phyloP scores from a whole-genome alignment of 1,284 basidiomycete genomes.

The Trametes hirsuta region DNA sequence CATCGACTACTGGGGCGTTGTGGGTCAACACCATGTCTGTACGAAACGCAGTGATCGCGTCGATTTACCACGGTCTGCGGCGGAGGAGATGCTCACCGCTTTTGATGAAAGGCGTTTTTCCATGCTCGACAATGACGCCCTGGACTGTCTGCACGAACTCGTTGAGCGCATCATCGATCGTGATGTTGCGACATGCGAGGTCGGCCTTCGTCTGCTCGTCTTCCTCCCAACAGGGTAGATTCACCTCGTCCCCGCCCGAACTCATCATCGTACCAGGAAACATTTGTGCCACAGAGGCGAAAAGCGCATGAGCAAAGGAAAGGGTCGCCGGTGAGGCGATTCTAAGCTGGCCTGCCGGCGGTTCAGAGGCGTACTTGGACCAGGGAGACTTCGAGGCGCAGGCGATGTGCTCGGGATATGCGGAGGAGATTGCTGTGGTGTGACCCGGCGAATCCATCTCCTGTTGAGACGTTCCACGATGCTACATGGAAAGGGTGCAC shows the following conservation, averaged over 20 bases:
- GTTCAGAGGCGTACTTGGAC: conserved; percentile 67
- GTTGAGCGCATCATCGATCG: conserved; percentile 63
- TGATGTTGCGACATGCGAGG: conserved; percentile 49
- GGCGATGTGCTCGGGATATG: conserved; percentile 74
- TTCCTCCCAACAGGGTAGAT: conserved; percentile 64
- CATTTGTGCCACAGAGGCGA: conserved; percentile 44
- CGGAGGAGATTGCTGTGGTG: conserved; percentile 64
- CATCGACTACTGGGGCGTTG: conserved; percentile 60
- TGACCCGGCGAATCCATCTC: conserved; percentile 80
- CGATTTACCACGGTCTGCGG: no score
- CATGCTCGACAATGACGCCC: conserved; percentile 40
- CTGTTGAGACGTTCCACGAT: conserved; percentile 6
- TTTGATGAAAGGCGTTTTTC: conserved; percentile 68
- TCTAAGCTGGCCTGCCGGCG: conserved; percentile 81
- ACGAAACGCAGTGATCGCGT: conserved; percentile 35
- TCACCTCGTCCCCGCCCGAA: conserved; percentile 85
- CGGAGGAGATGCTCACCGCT: conserved; percentile 41
- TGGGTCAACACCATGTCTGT: conserved; percentile 72
- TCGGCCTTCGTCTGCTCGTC: conserved; percentile 60
- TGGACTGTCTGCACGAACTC: conserved; percentile 61
- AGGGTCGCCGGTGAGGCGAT: conserved; percentile 52
- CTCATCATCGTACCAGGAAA: conserved; percentile 67
- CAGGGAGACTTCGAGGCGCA: conserved; percentile 68
- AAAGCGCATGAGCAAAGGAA: conserved; percentile 48
- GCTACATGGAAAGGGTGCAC: conserved; percentile 59